Conservation (phyloP, 805 yeast genomes). For the Jamesozyma hellenica region DNA sequence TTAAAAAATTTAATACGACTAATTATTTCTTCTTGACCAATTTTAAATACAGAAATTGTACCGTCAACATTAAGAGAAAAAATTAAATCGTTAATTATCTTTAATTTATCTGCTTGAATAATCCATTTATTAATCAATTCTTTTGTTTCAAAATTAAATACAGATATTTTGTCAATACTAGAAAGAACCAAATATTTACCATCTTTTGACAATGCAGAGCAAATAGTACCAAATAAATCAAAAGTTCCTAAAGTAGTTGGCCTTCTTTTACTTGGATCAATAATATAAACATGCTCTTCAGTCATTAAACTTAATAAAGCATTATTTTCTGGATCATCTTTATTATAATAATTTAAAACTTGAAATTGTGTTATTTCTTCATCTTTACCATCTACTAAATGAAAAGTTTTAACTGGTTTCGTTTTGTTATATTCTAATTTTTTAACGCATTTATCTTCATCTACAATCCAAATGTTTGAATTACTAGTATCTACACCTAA, state of each 20-base stretch:
- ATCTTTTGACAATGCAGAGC: constrained; percentile 12
- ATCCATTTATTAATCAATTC: constrained; percentile 16
- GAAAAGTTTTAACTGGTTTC: constrained; percentile 30
- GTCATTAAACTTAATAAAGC: constrained; percentile 23
- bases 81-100: constrained; percentile 12
- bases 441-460: constrained; percentile 27
- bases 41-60: constrained; percentile 19
- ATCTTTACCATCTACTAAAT: constrained; percentile 25
- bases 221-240: constrained; percentile 13
- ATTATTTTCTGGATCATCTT: constrained; percentile 4
- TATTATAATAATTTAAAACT: constrained; percentile 9
- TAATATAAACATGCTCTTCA: constrained; percentile 43
- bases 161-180: constrained; percentile 10
- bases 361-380: constrained; percentile 25
- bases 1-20: constrained; percentile 23
- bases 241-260: constrained; percentile 21
- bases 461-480: constrained; percentile 28
- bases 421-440: constrained; percentile 24
- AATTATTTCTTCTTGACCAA: constrained; percentile 28
- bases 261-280: constrained; percentile 44
- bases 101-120: constrained; percentile 14
- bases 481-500: constrained; percentile 30
- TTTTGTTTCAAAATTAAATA: constrained; percentile 13
- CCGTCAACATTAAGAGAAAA: constrained; percentile 17
- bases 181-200: constrained; percentile 19